A percentile compares a stretch with the other conserved stretches of the same genome.
phyloP scores from a whole-genome alignment of 345 rosid genomes.

The Rhodamnia argentea region DNA sequence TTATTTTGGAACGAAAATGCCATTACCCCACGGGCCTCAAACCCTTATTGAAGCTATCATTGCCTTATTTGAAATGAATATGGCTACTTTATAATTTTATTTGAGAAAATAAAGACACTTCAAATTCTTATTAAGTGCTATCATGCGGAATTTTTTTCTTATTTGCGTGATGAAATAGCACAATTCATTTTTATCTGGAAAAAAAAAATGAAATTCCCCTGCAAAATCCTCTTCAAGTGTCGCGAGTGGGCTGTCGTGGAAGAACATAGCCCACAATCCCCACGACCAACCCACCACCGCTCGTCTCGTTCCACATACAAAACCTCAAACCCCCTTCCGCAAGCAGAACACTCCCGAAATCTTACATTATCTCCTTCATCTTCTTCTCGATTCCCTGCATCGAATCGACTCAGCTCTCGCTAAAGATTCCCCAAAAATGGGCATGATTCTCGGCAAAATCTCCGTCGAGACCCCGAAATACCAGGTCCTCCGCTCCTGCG shows the following conservation, averaged over 20 bases:
- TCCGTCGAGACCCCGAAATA: slow-evolving; percentile 64
- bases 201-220: neutral
- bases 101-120: no score
- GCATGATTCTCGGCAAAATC: slow-evolving; percentile 66
- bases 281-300: neutral
- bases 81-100: no score
- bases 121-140: no score
- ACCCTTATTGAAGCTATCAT: no score
- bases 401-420: neutral
- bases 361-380: neutral
- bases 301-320: neutral
- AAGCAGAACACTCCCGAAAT: neutral
- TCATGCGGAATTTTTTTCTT: neutral
- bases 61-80: no score
- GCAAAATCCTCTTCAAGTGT: neutral
- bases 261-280: slow-evolving; percentile 8
- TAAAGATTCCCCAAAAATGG: slow-evolving; percentile 28
- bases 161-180: neutral
- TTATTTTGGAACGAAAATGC: no score
- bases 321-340: neutral
- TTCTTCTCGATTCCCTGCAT: neutral
- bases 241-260: slow-evolving; percentile 12
- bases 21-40: no score
- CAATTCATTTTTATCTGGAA: neutral
- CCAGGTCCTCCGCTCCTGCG: slow-evolving; percentile 32